Evolutionary conservation across 192 early-diverging fungal genomes (phyloP).

Genomic region (Cetraspora pellucida): DNA sequence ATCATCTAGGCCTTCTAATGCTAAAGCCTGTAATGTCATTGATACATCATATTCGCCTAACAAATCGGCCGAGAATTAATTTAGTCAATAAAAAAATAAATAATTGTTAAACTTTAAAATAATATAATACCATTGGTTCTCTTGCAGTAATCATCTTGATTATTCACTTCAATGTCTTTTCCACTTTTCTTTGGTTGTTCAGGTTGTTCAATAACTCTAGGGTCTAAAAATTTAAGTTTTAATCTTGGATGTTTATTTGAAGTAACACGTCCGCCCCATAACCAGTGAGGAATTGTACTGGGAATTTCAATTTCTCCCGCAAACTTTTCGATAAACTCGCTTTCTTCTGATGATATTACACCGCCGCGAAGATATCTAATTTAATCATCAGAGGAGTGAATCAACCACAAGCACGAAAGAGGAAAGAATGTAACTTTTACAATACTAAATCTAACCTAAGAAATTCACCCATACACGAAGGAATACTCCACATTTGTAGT

Average conservation of each 20-base stretch:
- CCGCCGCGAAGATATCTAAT: conserved; percentile 54
- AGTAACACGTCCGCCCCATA: conserved; percentile 65
- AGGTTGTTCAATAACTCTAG: conserved; percentile 30
- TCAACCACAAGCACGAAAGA: conserved; percentile 31
- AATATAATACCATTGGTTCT: conserved; percentile 38
- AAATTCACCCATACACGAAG: conserved; percentile 73
- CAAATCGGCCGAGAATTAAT: conserved; percentile 40
- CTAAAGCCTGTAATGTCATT: conserved; percentile 45
- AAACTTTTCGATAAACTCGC: conserved; percentile 81
- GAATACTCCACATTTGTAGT: conserved; percentile 85
- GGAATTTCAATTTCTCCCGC: conserved; percentile 66
- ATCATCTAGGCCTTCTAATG: conserved; percentile 47
- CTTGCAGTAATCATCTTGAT: conserved; percentile 38
- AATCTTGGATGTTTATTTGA: conserved; percentile 72
- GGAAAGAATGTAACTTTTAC: background rate
- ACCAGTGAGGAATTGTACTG: conserved; percentile 61
- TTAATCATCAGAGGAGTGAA: background rate
- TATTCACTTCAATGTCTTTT: conserved; percentile 7
- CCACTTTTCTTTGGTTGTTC: conserved; percentile 14
- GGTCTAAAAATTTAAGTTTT: conserved; percentile 60
- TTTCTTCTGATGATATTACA: conserved; percentile 68
- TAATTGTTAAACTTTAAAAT: background rate
- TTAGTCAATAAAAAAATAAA: background rate
- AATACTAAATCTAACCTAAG: conserved; percentile 47
- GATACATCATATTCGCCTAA: conserved; percentile 40